Conservation (phyloP, 495 filamentous ascomycete genomes). For the Aspergillus ellipticus region DNA sequence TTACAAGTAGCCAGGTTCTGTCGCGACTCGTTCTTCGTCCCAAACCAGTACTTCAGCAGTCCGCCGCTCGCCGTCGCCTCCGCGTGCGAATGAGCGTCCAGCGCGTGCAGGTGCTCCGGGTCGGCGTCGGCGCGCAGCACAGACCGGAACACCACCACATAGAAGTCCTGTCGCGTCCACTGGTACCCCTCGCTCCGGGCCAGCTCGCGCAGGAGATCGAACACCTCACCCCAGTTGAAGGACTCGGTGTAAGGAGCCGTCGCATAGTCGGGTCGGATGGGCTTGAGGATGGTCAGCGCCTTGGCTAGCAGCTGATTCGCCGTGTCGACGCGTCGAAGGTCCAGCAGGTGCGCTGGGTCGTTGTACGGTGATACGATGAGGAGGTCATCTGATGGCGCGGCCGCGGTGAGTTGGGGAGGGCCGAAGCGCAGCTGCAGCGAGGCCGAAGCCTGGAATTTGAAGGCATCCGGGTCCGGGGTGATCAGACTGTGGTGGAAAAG, state of each 20-base stretch:
- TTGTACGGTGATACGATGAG: conserved; percentile 75
- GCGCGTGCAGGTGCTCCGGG: conserved; percentile 54
- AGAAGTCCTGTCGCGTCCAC: conserved; percentile 68
- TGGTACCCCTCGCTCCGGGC: conserved; percentile 38
- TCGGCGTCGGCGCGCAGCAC: conserved; percentile 58
- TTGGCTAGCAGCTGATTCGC: conserved; percentile 66
- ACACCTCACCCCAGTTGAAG: conserved; percentile 73
- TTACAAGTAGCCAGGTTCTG: conserved; percentile 72
- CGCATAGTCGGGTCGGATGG: conserved; percentile 67
- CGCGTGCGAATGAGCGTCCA: conserved; percentile 72
- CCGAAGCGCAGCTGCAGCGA: conserved; percentile 27
- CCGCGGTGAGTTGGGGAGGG: conserved; percentile 2
- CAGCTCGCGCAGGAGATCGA: conserved; percentile 47
- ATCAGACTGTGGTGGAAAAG: conserved; percentile 31
- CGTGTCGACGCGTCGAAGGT: conserved; percentile 59
- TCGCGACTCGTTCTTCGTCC: conserved; percentile 57
- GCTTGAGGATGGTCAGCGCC: conserved; percentile 60
- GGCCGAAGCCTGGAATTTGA: conserved; percentile 35
- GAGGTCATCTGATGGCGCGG: conserved; percentile 16
- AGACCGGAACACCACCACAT: conserved; percentile 79
- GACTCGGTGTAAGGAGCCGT: conserved; percentile 67
- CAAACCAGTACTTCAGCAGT: conserved; percentile 90
- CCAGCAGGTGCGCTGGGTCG: conserved; percentile 61
- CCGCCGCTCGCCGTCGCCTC: conserved; percentile 76
- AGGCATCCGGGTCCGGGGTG: conserved; percentile 30